Base-by-base conservation (phyloP, 1,139 yeast species). In the Spathaspora sp. region DNA sequence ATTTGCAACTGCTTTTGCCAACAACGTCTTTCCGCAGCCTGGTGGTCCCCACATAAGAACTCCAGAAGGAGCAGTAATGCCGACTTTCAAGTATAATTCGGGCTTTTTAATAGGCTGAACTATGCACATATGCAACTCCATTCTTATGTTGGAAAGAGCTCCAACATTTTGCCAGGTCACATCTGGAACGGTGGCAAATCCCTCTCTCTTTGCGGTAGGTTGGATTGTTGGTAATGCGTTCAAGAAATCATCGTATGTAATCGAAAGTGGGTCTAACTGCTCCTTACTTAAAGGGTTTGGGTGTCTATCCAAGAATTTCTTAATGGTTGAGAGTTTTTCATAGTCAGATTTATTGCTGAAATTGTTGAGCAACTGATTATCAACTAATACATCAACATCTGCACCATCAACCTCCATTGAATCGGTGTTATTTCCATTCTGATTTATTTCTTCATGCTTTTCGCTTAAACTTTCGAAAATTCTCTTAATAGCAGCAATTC, bases 31-130 rank as follows among this genome's bases (percentile, higher is more conserved):
- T 76, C 99, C 99, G 71, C 98, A 93, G 18, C 99, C 99, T 2
- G 99, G 99, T 1, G 99, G 99, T 0, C 99, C 99, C 99, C 99
- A 93, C 75, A 93, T 78, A 17, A 93, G 70, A 0, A 93, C 99
- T 46, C 99, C 99, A 0, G 97, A 91, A 1, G 99, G 98, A 0
- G 97, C 97, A 45, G 90, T 82, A 34, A 93, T 91, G 64, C 99
- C 99, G 8, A 93, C 97, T 52, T 85, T 83, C 52, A 82, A 83
- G 60, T 87, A 93, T 16, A 93, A 70, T 53, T 91, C 97, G 1
- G 99, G 99, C 54, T 90, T 82, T 57, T 86, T 85, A 55, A 93
- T 91, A 1, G 99, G 99, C 61, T 91, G 98, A 1, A 95, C 99
- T 53, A 93, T 90, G 16, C 98, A 96, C 93, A 91, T 90, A 61